Evolutionary conservation across 2,329 filamentous ascomycete genomes (phyloP), one percentile per base, ranked within the genome.

Genomic region (Ophiocordyceps camponoti-leonardi): DNA sequence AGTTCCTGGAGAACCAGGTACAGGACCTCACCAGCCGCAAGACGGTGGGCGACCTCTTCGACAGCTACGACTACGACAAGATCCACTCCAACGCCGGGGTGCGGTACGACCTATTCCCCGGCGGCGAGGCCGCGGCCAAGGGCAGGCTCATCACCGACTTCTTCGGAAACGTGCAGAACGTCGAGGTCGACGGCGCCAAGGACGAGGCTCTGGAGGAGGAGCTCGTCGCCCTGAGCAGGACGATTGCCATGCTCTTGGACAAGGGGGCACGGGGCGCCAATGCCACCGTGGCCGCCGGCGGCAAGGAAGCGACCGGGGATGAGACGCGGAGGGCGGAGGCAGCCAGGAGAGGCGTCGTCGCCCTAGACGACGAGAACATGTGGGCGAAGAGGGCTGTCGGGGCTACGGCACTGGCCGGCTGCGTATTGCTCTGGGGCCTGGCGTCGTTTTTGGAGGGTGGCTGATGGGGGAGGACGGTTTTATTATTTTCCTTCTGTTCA

Each of bases 141-240:
- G 77, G 82, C 53, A 79, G 88, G 40, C 72, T 92, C 28, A 79
- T 98, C 39, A 93, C 94, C 55, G 92, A 98, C 60, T 98, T 98
- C 65, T 96, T 98, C 51, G 92, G 92, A 22, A 98, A 96, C 59
- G 87, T 96, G 14, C 92, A 98, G 61, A 94, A 90, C 53, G 88
- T 98, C 4, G 92, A 96, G 63, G 78, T 96, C 4, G 85, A 92
- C 52, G 72, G 71, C 23, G 67, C 69, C 41, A 70, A 73, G 47
- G 74, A 72, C 48, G 64, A 67, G 45, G 73, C 66, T 35, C 72
- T 78, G 42, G 78, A 80, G 44, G 81, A 88, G 53, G 87, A 95
- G 54, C 64, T 95, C 49, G 65, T 83, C 31, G 76, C 80, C n/a
- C 72, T 95, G 43, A 83, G 84, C 57, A 73, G 68, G 63, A 78